Conservation (phyloP, 2,329 filamentous ascomycete genomes). For the Fusarium haematococcum region DNA sequence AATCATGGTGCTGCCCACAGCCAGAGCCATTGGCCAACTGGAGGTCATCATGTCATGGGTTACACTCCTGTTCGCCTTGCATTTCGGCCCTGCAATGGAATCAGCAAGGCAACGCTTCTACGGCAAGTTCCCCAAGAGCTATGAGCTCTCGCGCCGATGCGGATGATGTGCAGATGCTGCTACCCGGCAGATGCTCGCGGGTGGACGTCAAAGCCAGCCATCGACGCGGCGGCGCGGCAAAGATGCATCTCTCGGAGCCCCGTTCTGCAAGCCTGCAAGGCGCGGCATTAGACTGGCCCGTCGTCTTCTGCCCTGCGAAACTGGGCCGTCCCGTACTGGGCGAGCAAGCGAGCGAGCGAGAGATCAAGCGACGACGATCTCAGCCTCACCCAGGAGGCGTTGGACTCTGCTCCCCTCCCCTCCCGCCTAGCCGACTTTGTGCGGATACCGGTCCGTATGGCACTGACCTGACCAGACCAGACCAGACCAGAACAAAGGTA, state of each 20-base stretch:
- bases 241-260: slow-evolving; percentile 30
- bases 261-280: slow-evolving; percentile 25
- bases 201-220: slow-evolving; percentile 14
- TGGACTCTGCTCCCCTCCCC: slow-evolving; percentile 6
- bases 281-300: slow-evolving; percentile 9
- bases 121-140: background rate
- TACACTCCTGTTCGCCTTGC: slow-evolving; percentile 33
- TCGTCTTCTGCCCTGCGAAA: slow-evolving; percentile 3
- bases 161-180: slow-evolving; percentile 42
- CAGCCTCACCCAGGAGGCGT: slow-evolving; percentile 40
- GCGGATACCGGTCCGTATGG: background rate
- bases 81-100: slow-evolving; percentile 17
- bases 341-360: background rate
- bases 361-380: slow-evolving; percentile 36
- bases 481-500: slow-evolving; percentile 13
- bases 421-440: slow-evolving; percentile 10
- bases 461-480: background rate
- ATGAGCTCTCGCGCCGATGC: slow-evolving; percentile 2
- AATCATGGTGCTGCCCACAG: slow-evolving; percentile 43
- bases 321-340: slow-evolving; percentile 8
- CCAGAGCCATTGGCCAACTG: slow-evolving; percentile 41
- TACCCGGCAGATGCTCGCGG: slow-evolving; percentile 13
- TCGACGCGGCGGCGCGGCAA: slow-evolving; percentile 21
- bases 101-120: slow-evolving; percentile 1
- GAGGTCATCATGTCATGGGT: slow-evolving; percentile 28